Base-by-base conservation (phyloP, 2,329 filamentous ascomycete genomes). In the Ceratocystis colombiana region DNA sequence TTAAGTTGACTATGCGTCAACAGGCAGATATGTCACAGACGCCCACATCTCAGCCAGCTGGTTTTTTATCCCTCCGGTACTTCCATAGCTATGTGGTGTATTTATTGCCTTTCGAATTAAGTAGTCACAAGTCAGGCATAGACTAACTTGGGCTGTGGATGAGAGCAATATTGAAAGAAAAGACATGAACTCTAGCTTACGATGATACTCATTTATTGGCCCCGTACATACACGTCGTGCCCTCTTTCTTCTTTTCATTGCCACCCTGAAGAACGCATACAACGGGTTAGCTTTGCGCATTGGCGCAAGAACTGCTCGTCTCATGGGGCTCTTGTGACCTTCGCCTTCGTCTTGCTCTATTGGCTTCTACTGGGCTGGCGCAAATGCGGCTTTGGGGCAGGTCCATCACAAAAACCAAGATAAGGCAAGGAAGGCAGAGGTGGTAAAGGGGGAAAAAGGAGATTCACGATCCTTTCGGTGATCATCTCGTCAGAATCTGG, bases 21-120 rank as follows among this genome's bases (percentile, higher is more conserved):
- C 37, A 41, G 37, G 12, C 37, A 41, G 37, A 41, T 4, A 41
- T 20, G n/a, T 33, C 55, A 59, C 25, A 20, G 55, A 59, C 15
- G 12, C 53, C 7, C 5, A 8, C 45, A 48, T 6, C 45, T 48
- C 45, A n/a, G 53, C 53, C 33, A 30, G 12, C 15, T 17, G 12
- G 12, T n/a, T 59, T 59, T 7, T 37, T 37, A 59, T 59, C 28
- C 55, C 55, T 59, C 55, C 33, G 17, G 55, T 22, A n/a, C 55
- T 59, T 59, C 28, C 55, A 33, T 10, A 5, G n/a, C 28, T 25
- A 53, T 53, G 22, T 53, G 25, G 10, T 28, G 25, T 15, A 28
- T 25, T 12, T 25, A 53, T 41, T 41, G 37, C 10, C 10, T 15
- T 41, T 12, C 10, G 37, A 12, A 41, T 15, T 5, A 41, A 41